Base-by-base conservation (phyloP, 805 yeast species). In the Starmerella khaoyaiensis region DNA sequence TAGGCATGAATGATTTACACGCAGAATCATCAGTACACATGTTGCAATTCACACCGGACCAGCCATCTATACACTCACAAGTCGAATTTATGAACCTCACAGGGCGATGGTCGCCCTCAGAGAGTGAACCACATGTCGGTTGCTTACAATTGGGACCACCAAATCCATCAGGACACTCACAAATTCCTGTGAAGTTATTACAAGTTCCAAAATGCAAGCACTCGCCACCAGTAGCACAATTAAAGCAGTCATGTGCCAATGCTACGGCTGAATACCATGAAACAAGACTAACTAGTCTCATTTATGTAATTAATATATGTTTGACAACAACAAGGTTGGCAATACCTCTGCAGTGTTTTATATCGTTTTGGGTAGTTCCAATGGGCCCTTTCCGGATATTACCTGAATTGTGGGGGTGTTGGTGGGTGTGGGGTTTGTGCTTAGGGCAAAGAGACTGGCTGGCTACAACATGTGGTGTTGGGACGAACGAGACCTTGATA, bases 11-110 rank as follows among this genome's bases (percentile, higher is more conserved):
- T 0, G 79, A 62, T 55, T 82, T 80, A 62, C 98, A 90, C 2
- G 76, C 79, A 3, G 65, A 56, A 55, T 90, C 93, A 4, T 56
- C 54, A 18, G 66, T 62, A 59, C 98, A 90, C 55, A 90, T 58
- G 41, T 63, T 90, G 67, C 98, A 90, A 54, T 90, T 90, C 53
- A 90, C 79, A 30, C 98, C 97, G 4, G 65, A 62, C 98, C 98
- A 90, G 3, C 98, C 98, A 3, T 66, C 67, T 34, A 70, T 69
- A 60, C 98, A 87, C 0, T 62, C 62, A 59, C 98, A 90, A 0
- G 65, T 48, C 10, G 66, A 58, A 11, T 67, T 69, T 17, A 62
- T 61, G 5, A 29, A 32, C 5, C 71, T 59, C 10, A 68, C 48
- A 0, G 94, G 94, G 40, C 97, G 67, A 39, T 64, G 61, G 29